phyloP scores from a whole-genome alignment of 129 eudicot species.

The Pseudognaphalium luteoalbum region DNA sequence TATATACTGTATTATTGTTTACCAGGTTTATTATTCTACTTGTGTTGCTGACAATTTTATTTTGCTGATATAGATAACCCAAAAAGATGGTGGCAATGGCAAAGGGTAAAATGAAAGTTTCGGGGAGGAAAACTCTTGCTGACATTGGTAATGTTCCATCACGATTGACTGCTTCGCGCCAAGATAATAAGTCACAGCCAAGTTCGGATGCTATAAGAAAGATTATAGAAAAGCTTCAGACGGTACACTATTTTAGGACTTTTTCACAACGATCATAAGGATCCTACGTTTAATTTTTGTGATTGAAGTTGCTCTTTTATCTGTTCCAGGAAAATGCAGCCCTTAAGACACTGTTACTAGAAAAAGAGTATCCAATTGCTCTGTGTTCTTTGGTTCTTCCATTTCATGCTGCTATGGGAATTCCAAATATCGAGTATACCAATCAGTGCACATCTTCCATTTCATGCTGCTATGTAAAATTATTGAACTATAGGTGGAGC shows the following conservation, averaged over 20 bases:
- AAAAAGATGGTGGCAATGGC: slow-evolving; percentile 15
- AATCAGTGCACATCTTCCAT: too few species aligned
- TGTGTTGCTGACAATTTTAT: slow-evolving; percentile 9
- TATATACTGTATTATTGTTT: slow-evolving; percentile 1
- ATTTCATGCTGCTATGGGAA: not conserved
- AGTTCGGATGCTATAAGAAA: slow-evolving; percentile 29
- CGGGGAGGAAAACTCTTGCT: slow-evolving; percentile 45
- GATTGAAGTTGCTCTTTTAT: slow-evolving; percentile 12
- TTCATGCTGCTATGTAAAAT: too few species aligned
- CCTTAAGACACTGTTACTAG: slow-evolving; percentile 48
- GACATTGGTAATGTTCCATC: slow-evolving; percentile 50
- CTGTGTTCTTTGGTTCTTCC: not conserved
- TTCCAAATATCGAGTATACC: too few species aligned
- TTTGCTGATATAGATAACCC: slow-evolving; percentile 28
- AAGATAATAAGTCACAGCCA: slow-evolving; percentile 30
- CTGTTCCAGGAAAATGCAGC: slow-evolving; percentile 52
- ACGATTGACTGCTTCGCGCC: slow-evolving; percentile 20
- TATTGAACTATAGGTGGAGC: slow-evolving; percentile 49
- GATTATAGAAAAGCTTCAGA: slow-evolving; percentile 45
- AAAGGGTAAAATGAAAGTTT: slow-evolving; percentile 24
- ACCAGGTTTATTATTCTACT: not conserved
- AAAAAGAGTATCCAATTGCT: slow-evolving; percentile 48
- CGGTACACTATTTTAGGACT: slow-evolving; percentile 29
- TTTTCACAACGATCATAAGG: not conserved
- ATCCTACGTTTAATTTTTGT: slow-evolving; percentile 9